Base-by-base conservation (phyloP, 352 stramenopile genomes). In the Globisporangium okanoganense region DNA sequence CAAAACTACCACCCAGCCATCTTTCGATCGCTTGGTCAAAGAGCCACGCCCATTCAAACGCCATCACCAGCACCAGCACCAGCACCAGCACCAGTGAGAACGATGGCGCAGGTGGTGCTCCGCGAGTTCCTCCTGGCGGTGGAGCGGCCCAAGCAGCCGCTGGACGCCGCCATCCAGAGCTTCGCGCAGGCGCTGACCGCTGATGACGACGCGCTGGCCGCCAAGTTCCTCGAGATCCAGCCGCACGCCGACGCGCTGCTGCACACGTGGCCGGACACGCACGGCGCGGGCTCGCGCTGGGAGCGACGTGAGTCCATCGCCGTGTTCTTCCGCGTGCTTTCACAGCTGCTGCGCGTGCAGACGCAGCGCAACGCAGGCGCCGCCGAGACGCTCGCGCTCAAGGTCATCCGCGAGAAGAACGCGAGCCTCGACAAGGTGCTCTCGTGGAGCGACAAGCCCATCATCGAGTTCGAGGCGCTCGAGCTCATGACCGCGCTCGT, bases 361-460 rank as follows among this genome's bases (percentile, higher is more conserved):
- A 54, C 41, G 22, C 24, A 64, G 29, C 64, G 59, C 22, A 63
- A 81, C 33, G 66, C 66, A 1, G 13, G 36, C 2, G 78, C 69
- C 13, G 82, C 82, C 20, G 79, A 95, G 63, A 67, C 68, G 0
- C 66, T 92, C n/a, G 82, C 82, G 40, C 67, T 91, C 40, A 71
- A 75, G 36, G 58, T 94, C 3, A 64, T 93, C 33, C 84, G 82
- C 31, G 85, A 92, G 40, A 92, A 90, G 70, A 72, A 66, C 48
- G 61, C 70, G 53, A 65, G 64, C 36, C 66, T 93, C 3, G 78
- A 91, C 61, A 95, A 90, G 62, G 57, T 87, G 52, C 61, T 95
- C 38, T 81, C 79, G 44, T 95, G 86, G 86, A 93, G 79, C 56
- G 86, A 95, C 74, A 94, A 94, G 69, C 86, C 86, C 14, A 53